A percentile compares a stretch with the other conserved stretches of the same genome.
Evolutionary conservation across 495 filamentous ascomycete species (phyloP).

Genomic region (Trichoderma orchidacearum): DNA sequence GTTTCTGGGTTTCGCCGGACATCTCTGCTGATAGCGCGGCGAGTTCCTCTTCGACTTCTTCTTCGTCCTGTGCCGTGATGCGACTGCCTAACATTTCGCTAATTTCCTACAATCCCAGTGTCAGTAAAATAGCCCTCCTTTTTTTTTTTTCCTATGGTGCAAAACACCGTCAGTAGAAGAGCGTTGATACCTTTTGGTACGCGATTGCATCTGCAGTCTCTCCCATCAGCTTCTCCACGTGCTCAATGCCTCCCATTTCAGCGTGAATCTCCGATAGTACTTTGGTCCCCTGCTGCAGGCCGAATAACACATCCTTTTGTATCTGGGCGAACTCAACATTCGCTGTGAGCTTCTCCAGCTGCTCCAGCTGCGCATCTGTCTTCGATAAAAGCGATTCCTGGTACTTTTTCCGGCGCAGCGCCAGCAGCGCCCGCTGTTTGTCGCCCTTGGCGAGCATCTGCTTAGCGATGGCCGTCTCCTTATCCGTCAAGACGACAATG

Average conservation of each 20-base stretch:
- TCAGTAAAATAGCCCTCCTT: too few relatives aligned
- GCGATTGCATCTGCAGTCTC: constrained; percentile 78
- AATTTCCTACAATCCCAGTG: too few relatives aligned
- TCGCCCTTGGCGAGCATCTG: constrained; percentile 64
- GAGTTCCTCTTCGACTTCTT: constrained; percentile 93
- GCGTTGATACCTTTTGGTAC: constrained; percentile 59
- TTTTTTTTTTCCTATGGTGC: too few relatives aligned
- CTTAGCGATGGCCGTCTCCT: constrained; percentile 72
- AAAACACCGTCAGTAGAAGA: neutral
- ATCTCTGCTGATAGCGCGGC: constrained; percentile 64
- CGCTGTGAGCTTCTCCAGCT: constrained; percentile 69
- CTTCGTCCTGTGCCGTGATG: constrained; percentile 87
- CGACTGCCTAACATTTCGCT: constrained; percentile 77
- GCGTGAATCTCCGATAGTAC: constrained; percentile 82
- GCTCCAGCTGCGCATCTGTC: constrained; percentile 81
- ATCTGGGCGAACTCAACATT: constrained; percentile 89
- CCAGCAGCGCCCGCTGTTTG: constrained; percentile 69
- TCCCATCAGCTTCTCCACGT: constrained; percentile 86
- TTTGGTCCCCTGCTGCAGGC: constrained; percentile 79
- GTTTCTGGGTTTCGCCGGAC: neutral
- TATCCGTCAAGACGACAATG: constrained; percentile 68
- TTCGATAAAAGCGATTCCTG: constrained; percentile 82
- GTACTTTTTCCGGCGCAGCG: constrained; percentile 90
- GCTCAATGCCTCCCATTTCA: constrained; percentile 92
- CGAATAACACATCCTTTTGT: constrained; percentile 88